Evolutionary conservation across 306 rosid species (phyloP).

Genomic region (Oxytropis ochrocephala): DNA sequence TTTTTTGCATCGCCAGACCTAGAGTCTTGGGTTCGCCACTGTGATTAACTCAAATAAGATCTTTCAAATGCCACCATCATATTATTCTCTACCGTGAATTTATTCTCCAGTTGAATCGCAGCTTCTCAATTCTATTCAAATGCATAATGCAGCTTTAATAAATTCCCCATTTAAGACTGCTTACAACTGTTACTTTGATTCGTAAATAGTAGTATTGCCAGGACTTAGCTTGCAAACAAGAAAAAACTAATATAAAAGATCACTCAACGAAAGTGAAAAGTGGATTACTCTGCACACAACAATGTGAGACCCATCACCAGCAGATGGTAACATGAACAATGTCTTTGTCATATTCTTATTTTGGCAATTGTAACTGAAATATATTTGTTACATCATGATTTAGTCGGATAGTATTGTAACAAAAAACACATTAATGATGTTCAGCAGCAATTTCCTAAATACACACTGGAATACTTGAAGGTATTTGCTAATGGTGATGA

Average conservation of each 20-base stretch:
- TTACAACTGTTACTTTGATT: neutral
- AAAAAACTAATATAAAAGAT: neutral
- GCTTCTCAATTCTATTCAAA: too few relatives aligned
- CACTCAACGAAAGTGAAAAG: neutral
- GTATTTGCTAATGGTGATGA: constrained; percentile 59
- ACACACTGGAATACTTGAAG: constrained; percentile 18
- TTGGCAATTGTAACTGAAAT: constrained; percentile 30
- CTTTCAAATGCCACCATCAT: too few relatives aligned
- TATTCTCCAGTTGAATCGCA: too few relatives aligned
- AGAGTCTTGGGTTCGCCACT: too few relatives aligned
- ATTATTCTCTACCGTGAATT: too few relatives aligned
- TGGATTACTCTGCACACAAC: neutral
- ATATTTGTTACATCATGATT: constrained; percentile 24
- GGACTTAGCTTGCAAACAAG: neutral
- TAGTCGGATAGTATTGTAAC: constrained; percentile 16
- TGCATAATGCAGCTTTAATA: neutral
- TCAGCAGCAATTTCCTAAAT: constrained; percentile 13
- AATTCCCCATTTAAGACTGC: neutral
- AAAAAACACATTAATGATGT: constrained; percentile 18
- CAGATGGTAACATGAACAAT: constrained; percentile 20
- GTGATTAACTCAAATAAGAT: too few relatives aligned
- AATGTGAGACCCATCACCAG: neutral
- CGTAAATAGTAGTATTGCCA: neutral
- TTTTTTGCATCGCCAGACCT: too few relatives aligned
- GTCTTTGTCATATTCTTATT: constrained; percentile 40